Evolutionary conservation across 2,329 filamentous ascomycete species (phyloP), one percentile per base, ranked within the genome.

Genomic region (Diaporthe eres): DNA sequence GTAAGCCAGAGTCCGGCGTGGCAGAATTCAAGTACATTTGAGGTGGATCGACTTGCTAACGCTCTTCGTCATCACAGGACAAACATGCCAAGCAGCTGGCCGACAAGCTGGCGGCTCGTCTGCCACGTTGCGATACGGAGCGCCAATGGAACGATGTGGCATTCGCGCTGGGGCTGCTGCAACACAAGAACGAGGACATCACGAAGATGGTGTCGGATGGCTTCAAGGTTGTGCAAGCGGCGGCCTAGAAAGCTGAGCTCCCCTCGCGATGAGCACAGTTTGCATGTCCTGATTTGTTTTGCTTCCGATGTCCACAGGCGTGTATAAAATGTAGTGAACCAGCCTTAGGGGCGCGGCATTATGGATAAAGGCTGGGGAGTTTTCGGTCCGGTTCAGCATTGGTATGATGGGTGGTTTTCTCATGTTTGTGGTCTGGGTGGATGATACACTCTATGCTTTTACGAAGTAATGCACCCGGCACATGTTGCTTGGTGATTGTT

Each of bases 71-170:
- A 42, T 71, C 7, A 61, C 78, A 98, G 96, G 97, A 99, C 85
- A 98, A 98, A 87, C 97, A 99, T 82, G 96, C 97, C 68, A 97
- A 95, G 81, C 96, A 99, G 83, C 89, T 99, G 39, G 93, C 97
- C 0, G 94, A 96, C 77, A 99, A 99, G 85, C 88, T 99, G 77
- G 96, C 97, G 1, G 95, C 96, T 7, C 91, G 97, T 78, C 89
- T 99, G 60, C 88, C 90, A 1, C 90, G 96, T 63, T 98, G 96
- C 81, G 96, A 98, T 82, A 98, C 90, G 65, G 96, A 99, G 86
- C 90, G 96, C 78, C 96, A 98, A 83, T 99, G 97, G 97, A 98
- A 96, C 82, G 97, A 99, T 85, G 96, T 98, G 58, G 95, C 96
- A 0, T 99, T 95, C 86, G 96, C 96, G 4, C 86, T 99, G 76